Percentiles rank a stretch among this genome's conserved stretches.
Conservation (phyloP, 257 asterid species). For the Nicotiana attenuata region DNA sequence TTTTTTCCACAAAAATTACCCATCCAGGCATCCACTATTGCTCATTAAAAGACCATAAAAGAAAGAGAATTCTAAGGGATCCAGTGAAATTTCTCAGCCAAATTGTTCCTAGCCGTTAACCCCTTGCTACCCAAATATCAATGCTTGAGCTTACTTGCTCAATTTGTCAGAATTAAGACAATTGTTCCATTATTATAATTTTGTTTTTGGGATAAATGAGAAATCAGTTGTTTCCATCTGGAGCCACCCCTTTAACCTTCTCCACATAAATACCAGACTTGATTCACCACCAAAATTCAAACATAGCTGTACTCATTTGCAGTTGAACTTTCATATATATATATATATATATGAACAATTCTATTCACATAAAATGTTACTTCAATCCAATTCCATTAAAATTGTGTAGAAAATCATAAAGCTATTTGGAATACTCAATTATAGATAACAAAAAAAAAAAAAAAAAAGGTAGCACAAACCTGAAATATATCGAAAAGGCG, state of each 20-base stretch:
- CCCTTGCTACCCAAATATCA: not conserved
- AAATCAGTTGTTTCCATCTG: not conserved
- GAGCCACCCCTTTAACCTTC: not conserved
- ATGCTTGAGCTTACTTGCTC: not conserved
- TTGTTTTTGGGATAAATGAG: not conserved
- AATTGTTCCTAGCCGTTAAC: not conserved
- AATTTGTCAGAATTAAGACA: not conserved
- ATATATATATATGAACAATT: no score
- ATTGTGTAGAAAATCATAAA: no score
- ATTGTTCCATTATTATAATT: not conserved
- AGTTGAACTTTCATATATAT: not conserved
- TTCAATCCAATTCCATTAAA: no score
- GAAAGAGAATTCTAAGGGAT: not conserved
- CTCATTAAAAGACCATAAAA: not conserved
- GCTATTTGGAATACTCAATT: no score
- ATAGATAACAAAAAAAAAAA: not conserved
- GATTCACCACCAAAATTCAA: not conserved
- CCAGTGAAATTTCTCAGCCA: not conserved
- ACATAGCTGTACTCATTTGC: not conserved
- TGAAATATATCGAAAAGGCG: conserved; percentile 39
- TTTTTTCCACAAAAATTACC: not conserved
- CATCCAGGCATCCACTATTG: not conserved
- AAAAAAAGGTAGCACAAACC: conserved; percentile 21
- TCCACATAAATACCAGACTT: not conserved
- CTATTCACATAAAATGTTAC: no score